Evolutionary conservation across 225 moss, liverwort and hornwort species (phyloP).

Genomic region (Asterella californica): DNA sequence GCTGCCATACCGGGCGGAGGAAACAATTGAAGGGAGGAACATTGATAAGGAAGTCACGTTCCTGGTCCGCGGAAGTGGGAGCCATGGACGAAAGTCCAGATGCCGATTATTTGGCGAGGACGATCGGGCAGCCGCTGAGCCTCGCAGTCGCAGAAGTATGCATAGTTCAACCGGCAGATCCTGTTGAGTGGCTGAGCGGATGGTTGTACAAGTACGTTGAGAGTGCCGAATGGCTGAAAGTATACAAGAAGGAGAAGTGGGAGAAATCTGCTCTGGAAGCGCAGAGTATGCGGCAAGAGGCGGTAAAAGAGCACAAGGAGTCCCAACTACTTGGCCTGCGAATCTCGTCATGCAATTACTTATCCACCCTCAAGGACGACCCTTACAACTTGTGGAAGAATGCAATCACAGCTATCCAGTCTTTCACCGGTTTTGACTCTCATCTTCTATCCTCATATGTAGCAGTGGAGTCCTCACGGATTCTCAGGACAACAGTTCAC

Average conservation of each 20-base stretch:
- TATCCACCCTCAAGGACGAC: slow-evolving; percentile 30
- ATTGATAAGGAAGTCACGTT: not conserved
- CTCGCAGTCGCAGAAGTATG: slow-evolving; percentile 48
- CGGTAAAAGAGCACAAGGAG: not conserved
- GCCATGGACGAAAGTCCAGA: slow-evolving; percentile 28
- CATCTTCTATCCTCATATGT: not conserved
- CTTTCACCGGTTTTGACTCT: slow-evolving; percentile 29
- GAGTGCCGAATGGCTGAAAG: slow-evolving; percentile 39
- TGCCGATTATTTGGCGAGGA: slow-evolving; percentile 41
- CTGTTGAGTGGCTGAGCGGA: slow-evolving; percentile 44
- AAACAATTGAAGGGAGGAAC: not conserved
- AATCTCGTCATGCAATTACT: slow-evolving; percentile 44
- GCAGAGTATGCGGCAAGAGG: slow-evolving; percentile 22
- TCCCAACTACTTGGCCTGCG: slow-evolving; percentile 29
- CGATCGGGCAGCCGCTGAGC: slow-evolving; percentile 37
- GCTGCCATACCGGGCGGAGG: not conserved
- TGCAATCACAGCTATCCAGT: slow-evolving; percentile 40
- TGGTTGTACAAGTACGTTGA: slow-evolving; percentile 50
- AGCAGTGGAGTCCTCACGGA: not conserved
- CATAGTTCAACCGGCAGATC: slow-evolving; percentile 43
- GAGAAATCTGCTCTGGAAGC: slow-evolving; percentile 29
- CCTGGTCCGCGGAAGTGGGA: not conserved
- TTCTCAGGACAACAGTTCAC: too few relatives aligned
- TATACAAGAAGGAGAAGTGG: slow-evolving; percentile 38
- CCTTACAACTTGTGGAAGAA: slow-evolving; percentile 39